Evolutionary conservation across 495 filamentous ascomycete genomes (phyloP).

Genomic region (Bryoglossum gracile): DNA sequence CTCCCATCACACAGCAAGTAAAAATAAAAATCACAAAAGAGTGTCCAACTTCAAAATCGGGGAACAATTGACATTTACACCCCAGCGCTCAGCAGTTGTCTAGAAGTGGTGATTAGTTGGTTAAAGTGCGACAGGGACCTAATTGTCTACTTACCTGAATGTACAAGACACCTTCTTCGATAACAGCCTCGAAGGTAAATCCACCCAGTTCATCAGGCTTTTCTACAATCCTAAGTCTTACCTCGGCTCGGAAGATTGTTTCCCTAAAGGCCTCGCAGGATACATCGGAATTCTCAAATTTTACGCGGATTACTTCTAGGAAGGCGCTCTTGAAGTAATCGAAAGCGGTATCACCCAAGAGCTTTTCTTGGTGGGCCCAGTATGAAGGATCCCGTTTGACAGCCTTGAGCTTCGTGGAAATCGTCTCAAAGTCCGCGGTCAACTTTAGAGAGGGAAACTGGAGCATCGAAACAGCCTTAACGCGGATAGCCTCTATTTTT

Average conservation of each 20-base stretch:
- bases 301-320: not conserved
- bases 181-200: not conserved
- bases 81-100: not conserved
- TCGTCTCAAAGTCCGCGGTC: not conserved
- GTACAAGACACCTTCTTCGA: not conserved
- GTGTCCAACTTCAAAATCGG: too few species aligned
- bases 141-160: not conserved
- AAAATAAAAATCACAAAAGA: too few species aligned
- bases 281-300: not conserved
- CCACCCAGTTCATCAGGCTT: not conserved
- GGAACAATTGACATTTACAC: not conserved
- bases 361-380: not conserved
- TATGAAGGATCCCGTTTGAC: not conserved
- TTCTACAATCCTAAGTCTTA: not conserved
- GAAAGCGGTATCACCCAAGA: not conserved
- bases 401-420: not conserved
- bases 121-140: not conserved
- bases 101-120: not conserved
- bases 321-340: not conserved
- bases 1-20: too few species aligned
- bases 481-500: not conserved
- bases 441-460: not conserved
- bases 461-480: not conserved
- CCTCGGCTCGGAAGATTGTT: not conserved
- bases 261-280: not conserved